phyloP scores from a whole-genome alignment of 2,329 filamentous ascomycete species.

The Rhynchosporium graminicola region DNA sequence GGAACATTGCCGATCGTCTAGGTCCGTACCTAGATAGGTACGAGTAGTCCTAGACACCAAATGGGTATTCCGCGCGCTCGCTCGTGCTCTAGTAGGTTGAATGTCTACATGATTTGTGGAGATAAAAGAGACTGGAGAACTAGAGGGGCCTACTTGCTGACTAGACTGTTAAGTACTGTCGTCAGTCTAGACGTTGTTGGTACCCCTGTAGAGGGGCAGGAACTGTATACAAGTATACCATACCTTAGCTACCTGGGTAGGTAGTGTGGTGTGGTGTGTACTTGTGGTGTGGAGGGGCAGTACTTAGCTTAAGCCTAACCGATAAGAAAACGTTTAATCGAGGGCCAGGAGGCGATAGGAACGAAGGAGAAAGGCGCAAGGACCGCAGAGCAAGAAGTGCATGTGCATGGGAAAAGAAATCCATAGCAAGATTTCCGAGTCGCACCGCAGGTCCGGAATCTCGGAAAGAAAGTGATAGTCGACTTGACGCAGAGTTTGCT shows the following conservation, averaged over 20 bases:
- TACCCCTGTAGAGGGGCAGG: too few species aligned
- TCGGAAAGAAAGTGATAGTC: too few species aligned
- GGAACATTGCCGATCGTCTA: too few species aligned
- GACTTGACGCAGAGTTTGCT: background rate
- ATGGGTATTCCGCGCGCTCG: slow-evolving; percentile 20
- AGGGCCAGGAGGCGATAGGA: background rate
- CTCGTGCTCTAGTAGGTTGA: slow-evolving; percentile 9
- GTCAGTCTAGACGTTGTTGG: too few species aligned
- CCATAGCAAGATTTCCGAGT: too few species aligned
- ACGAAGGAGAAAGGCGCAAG: background rate
- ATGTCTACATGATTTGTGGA: too few species aligned
- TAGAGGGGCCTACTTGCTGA: background rate
- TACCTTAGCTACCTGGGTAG: too few species aligned
- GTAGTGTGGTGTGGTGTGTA: too few species aligned
- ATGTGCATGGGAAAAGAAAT: background rate
- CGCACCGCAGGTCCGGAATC: too few species aligned
- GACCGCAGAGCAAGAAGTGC: background rate
- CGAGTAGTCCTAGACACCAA: background rate
- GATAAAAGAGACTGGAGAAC: background rate
- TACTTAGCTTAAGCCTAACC: background rate
- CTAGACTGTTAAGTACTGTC: too few species aligned
- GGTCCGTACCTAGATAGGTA: too few species aligned
- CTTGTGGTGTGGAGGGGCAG: slow-evolving; percentile 25
- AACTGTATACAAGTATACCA: too few species aligned
- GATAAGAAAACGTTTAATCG: slow-evolving; percentile 9